Evolutionary conservation across 768 basidiomycete species (phyloP), one percentile per base, ranked within the genome.

Genomic region (Suillus placidus): DNA sequence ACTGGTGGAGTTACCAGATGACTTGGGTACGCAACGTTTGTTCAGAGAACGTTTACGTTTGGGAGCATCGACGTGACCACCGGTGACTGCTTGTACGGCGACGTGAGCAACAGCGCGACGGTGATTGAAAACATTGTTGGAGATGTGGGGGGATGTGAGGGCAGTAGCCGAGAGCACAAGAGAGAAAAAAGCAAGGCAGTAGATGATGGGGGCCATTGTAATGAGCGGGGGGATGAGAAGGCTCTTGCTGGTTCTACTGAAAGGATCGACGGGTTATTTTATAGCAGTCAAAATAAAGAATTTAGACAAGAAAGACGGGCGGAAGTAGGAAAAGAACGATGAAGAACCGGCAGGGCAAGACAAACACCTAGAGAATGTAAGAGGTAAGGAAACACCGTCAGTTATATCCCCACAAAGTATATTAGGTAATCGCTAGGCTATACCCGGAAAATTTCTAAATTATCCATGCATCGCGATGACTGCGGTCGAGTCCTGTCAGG

Each of bases 141-240:
- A 61, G n/a, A 72, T 42, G 62, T 82, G 81, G 2, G 82, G 81
- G 42, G 75, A 78, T 0, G 80, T 73, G 58, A 80, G 63, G 63
- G 77, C 76, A 49, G 69, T 20, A 55, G 73, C 77, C 52, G 81
- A 76, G 76, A 85, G 69, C 69, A 82, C 77, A 72, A 84, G 66
- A 67, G 75, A 69, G 71, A 84, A 65, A 68, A 85, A 70, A 70
- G 84, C 68, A 72, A 87, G 47, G 71, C 77, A 69, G 71, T 80
- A 82, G 69, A 77, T 12, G 78, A 83, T 74, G 70, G 80, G 80
- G 35, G 73, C 74, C 73, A 70, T 72, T 55, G 69, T 62, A 40
- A 56, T 45, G 66, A 37, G 65, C 37, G 67, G 37, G 40, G 40
- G 45, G 62, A 65, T 68, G 65, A 65, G 72, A 38, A 55, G 62